A percentile compares a stretch with the other conserved stretches of the same genome.
phyloP scores from a whole-genome alignment of 1,284 basidiomycete genomes.

The Abortiporus biennis region DNA sequence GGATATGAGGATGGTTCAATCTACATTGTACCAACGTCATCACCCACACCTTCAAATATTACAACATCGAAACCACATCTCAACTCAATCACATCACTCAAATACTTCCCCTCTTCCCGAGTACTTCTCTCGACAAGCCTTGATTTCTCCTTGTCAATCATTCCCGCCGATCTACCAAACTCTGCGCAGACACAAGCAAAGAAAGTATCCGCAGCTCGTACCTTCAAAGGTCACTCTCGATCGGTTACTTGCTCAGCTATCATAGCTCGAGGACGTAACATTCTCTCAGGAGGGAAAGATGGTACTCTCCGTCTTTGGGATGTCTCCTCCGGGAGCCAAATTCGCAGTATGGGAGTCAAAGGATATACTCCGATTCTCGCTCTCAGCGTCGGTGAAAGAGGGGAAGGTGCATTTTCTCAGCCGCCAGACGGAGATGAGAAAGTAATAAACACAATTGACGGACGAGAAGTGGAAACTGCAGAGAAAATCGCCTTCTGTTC shows the following conservation, averaged over 20 bases:
- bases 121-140: slow-evolving; percentile 58
- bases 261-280: slow-evolving; percentile 55
- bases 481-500: slow-evolving; percentile 49
- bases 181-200: slow-evolving; percentile 16
- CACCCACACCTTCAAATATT: slow-evolving; percentile 11
- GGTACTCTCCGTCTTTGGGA: slow-evolving; percentile 75
- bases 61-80: slow-evolving; percentile 42
- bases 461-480: slow-evolving; percentile 41
- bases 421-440: slow-evolving; percentile 15
- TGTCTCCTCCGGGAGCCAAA: slow-evolving; percentile 47
- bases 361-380: slow-evolving; percentile 37
- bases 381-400: slow-evolving; percentile 36
- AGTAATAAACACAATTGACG: slow-evolving; percentile 21
- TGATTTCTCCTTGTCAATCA: slow-evolving; percentile 57
- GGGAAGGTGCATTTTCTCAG: slow-evolving; percentile 10
- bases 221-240: slow-evolving; percentile 64
- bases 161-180: slow-evolving; percentile 45
- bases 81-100: slow-evolving; percentile 48
- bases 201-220: slow-evolving; percentile 42
- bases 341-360: slow-evolving; percentile 31
- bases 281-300: slow-evolving; percentile 62
- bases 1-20: slow-evolving; percentile 56
- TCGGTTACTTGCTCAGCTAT: slow-evolving; percentile 56
- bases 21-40: slow-evolving; percentile 31
- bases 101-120: slow-evolving; percentile 58